Conservation (phyloP, 169 alveolate species). For the Plasmodium fragile region DNA sequence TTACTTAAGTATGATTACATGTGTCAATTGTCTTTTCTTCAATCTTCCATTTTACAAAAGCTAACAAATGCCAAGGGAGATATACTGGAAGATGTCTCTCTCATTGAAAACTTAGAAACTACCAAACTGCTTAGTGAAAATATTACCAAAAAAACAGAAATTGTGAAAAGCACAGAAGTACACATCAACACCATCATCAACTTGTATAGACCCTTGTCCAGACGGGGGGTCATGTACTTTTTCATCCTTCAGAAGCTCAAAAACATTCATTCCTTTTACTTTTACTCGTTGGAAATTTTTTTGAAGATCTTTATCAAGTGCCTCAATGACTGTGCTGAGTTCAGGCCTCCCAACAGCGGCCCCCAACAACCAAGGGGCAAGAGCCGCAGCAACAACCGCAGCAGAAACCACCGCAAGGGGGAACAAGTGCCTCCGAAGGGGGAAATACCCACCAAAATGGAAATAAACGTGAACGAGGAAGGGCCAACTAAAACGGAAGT, state of each 20-base stretch:
- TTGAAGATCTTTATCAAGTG: conserved; percentile 95
- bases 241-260: conserved; percentile 93
- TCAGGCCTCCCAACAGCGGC: conserved; percentile 60
- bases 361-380: conserved; percentile 77
- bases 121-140: conserved; percentile 95
- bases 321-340: conserved; percentile 92
- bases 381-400: too few species aligned
- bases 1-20: conserved; percentile 95
- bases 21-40: conserved; percentile 94
- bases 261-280: conserved; percentile 59
- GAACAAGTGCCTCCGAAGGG: background rate
- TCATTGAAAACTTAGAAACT: conserved; percentile 94
- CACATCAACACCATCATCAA: conserved; percentile 94
- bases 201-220: conserved; percentile 95
- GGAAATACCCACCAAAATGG: background rate
- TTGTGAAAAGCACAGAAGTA: conserved; percentile 95
- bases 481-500: background rate
- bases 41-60: conserved; percentile 92
- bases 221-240: conserved; percentile 94
- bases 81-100: conserved; percentile 94
- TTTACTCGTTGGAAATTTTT: conserved; percentile 95
- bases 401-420: conserved; percentile 23
- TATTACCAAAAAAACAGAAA: conserved; percentile 94
- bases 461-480: background rate
- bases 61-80: conserved; percentile 94